These are phyloP conservation scores for Candida nemodendra DNA, from an alignment of 805 yeast species.

Conservation along the genomic window DNA sequence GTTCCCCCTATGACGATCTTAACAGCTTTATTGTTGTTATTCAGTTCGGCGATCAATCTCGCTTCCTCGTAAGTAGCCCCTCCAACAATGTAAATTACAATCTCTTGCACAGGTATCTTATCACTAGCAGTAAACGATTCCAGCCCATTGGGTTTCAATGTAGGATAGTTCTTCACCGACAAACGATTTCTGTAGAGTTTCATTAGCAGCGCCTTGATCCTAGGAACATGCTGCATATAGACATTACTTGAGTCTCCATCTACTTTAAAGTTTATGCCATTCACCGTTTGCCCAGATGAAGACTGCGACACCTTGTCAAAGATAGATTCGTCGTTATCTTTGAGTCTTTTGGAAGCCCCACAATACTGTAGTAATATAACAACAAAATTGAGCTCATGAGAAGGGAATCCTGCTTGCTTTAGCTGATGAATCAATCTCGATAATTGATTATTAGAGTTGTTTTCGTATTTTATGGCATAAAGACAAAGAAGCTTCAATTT, in stretches of 20 bases:
- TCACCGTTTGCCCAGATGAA: conserved; percentile 26
- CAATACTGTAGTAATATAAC: conserved; percentile 45
- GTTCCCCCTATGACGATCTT: conserved; percentile 84
- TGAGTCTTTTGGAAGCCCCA: conserved; percentile 43
- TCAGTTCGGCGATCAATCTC: conserved; percentile 71
- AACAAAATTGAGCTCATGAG: conserved; percentile 41
- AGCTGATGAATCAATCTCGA: conserved; percentile 38
- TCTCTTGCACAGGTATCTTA: conserved; percentile 52
- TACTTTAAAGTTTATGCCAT: conserved; percentile 34
- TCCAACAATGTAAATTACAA: conserved; percentile 75
- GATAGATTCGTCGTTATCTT: conserved; percentile 33
- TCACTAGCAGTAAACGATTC: conserved; percentile 14
- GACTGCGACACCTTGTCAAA: conserved; percentile 26
- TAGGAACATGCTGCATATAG: conserved; percentile 89
- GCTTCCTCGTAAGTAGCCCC: conserved; percentile 95
- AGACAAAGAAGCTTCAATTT: conserved; percentile 74
- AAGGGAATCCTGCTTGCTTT: conserved; percentile 34
- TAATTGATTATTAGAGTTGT: conserved; percentile 44
- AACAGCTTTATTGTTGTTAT: conserved; percentile 52
- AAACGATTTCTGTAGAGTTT: conserved; percentile 42
- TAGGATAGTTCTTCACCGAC: conserved; percentile 21
- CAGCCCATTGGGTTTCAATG: conserved; percentile 18
- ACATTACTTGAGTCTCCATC: conserved; percentile 57
- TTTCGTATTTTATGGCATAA: conserved; percentile 71
- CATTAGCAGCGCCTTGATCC: conserved; percentile 50